Conservation (phyloP, 176 grass and related monocot species). For the Zoysia pacifica region DNA sequence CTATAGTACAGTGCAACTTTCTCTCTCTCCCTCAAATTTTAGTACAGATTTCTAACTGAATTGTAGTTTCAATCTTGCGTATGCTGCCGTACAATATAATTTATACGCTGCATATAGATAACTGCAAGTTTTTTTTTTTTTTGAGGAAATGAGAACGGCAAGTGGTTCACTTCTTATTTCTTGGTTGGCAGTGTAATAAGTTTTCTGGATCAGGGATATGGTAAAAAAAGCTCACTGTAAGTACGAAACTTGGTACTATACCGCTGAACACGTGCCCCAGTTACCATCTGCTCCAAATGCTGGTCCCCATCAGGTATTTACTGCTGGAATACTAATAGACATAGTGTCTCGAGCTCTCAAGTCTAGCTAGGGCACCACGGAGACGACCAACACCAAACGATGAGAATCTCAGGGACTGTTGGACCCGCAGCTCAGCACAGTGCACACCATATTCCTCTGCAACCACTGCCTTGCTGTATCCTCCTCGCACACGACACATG, state of each 20-base stretch:
- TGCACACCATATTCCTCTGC: conserved; percentile 46
- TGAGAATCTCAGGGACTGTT: conserved; percentile 46
- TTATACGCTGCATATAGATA: conserved; percentile 2
- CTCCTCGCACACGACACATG: conserved; percentile 25
- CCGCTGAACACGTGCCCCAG: no score
- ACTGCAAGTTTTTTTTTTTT: no score
- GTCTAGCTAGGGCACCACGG: neutral
- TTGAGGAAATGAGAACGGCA: conserved; percentile 17
- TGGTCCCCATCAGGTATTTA: conserved; percentile 20
- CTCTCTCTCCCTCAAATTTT: neutral
- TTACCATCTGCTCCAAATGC: neutral
- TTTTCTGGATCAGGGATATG: no score
- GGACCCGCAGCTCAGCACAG: conserved; percentile 6
- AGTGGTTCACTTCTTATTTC: conserved; percentile 7
- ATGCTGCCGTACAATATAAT: conserved; percentile 2
- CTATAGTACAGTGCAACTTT: neutral
- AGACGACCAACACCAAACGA: neutral
- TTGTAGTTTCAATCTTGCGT: conserved; percentile 26
- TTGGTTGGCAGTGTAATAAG: neutral
- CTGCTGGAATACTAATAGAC: neutral
- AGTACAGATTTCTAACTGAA: no score
- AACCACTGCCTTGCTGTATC: conserved; percentile 24
- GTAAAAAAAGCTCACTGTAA: no score
- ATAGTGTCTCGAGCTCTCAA: neutral
- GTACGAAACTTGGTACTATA: no score